Conservation (phyloP, 2,329 filamentous ascomycete species). For the Coniochaeta prunicola region DNA sequence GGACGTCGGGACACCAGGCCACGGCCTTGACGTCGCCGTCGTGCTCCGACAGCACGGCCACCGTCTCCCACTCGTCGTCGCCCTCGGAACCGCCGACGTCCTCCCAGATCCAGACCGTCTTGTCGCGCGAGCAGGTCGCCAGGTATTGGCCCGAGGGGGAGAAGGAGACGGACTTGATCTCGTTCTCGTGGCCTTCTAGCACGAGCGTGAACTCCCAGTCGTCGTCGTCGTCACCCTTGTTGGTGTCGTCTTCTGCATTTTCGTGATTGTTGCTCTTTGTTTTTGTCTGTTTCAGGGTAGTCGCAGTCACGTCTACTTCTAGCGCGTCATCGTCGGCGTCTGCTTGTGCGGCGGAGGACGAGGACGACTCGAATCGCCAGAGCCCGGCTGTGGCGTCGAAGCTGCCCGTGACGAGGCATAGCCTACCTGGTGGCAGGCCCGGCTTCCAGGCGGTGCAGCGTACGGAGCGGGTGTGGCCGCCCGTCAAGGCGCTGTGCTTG, state of each 20-base stretch:
- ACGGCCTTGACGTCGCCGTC: slow-evolving; percentile 93
- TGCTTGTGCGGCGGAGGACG: slow-evolving; percentile 25
- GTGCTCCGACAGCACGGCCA: slow-evolving; percentile 91
- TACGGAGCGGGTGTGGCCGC: slow-evolving; percentile 88
- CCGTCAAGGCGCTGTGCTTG: slow-evolving; percentile 70
- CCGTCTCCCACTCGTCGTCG: slow-evolving; percentile 94
- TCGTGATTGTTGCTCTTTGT: background rate
- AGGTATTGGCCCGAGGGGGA: slow-evolving; percentile 68
- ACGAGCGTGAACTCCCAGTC: slow-evolving; percentile 93
- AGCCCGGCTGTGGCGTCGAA: slow-evolving; percentile 89
- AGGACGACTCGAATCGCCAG: slow-evolving; percentile 58
- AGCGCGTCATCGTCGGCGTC: slow-evolving; percentile 18
- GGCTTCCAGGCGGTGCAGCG: slow-evolving; percentile 86
- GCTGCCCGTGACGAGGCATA: slow-evolving; percentile 82
- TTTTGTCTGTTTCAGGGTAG: background rate
- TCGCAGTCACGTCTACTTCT: slow-evolving; percentile 33
- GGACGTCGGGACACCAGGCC: slow-evolving; percentile 74
- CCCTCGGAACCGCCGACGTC: slow-evolving; percentile 67
- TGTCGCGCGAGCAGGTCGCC: slow-evolving; percentile 87
- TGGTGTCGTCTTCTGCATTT: background rate
- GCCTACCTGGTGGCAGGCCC: slow-evolving; percentile 48
- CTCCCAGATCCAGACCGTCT: slow-evolving; percentile 98
- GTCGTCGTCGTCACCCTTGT: slow-evolving; percentile 24
- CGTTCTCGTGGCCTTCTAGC: slow-evolving; percentile 89
- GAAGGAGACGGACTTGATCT: slow-evolving; percentile 78